A percentile compares a stretch with the other conserved stretches of the same genome.
Evolutionary conservation across 148 eudicot genomes (phyloP).

Genomic region (Dysphania ambrosioides): DNA sequence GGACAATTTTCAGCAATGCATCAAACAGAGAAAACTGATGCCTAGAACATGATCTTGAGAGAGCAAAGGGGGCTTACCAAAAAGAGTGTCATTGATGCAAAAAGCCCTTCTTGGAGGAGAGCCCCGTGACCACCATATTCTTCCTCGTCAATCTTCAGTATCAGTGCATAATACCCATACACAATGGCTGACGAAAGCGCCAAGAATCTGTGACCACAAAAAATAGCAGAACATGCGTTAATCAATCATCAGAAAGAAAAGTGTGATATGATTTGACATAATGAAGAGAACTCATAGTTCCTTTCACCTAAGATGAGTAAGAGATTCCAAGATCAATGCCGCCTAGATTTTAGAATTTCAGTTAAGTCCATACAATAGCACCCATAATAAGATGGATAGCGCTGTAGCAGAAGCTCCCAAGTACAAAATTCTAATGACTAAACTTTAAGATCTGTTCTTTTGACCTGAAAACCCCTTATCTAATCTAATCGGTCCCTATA

Average conservation of each 20-base stretch:
- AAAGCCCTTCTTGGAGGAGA: conserved; percentile 95
- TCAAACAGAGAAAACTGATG: neutral
- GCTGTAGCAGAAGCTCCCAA: too few relatives aligned
- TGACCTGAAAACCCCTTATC: neutral
- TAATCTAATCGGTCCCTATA: neutral
- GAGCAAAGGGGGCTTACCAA: conserved; percentile 50
- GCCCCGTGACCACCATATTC: conserved; percentile 96
- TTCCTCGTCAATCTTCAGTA: conserved; percentile 88
- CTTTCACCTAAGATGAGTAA: neutral
- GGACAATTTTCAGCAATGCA: neutral
- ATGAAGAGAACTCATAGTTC: neutral
- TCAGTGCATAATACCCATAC: conserved; percentile 77
- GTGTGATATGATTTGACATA: neutral
- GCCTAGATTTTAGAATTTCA: too few relatives aligned
- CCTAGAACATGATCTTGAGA: too few relatives aligned
- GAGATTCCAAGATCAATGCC: neutral
- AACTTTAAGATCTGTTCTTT: neutral
- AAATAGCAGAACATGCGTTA: neutral
- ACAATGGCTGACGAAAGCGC: conserved; percentile 70
- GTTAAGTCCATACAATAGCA: too few relatives aligned
- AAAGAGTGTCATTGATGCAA: conserved; percentile 86
- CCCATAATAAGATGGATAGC: neutral
- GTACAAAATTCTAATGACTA: neutral
- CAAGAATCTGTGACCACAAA: conserved; percentile 53
- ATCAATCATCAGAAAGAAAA: neutral